Evolutionary conservation across 1,284 basidiomycete genomes (phyloP).

Genomic region (Apiotrichum domesticum): DNA sequence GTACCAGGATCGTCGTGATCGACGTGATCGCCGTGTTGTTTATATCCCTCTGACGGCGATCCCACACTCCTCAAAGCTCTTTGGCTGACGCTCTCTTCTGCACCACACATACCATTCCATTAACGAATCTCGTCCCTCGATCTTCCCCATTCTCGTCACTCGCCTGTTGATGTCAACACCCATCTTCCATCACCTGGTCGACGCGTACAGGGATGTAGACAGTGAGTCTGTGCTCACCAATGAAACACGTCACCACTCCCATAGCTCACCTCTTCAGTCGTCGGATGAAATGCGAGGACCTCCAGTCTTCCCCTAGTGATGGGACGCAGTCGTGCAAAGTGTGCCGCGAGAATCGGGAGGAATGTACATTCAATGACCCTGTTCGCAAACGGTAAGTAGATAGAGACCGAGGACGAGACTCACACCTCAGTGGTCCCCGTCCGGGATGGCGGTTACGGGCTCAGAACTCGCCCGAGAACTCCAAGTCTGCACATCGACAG

Average conservation of each 20-base stretch:
- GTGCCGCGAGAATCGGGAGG: constrained; percentile 22
- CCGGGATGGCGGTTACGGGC: constrained; percentile 8
- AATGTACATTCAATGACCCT: constrained; percentile 25
- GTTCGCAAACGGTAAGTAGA: constrained; percentile 24
- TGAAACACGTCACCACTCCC: too few species aligned
- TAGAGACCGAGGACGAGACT: too few species aligned
- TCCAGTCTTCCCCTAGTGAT: constrained; percentile 3
- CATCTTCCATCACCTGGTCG: too few species aligned
- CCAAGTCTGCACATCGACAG: background rate
- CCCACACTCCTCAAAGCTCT: too few species aligned
- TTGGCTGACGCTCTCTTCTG: too few species aligned
- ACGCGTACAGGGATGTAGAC: constrained; percentile 15
- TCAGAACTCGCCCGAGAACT: constrained; percentile 2
- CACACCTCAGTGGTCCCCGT: constrained; percentile 6
- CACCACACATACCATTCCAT: too few species aligned
- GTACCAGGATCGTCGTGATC: background rate
- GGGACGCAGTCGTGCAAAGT: constrained; percentile 15
- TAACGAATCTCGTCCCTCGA: too few species aligned
- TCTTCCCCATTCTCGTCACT: too few species aligned
- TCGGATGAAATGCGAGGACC: constrained; percentile 27
- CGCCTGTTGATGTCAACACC: too few species aligned
- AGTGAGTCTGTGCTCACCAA: constrained; percentile 12
- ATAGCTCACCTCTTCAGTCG: constrained; percentile 11
- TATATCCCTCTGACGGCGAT: too few species aligned
- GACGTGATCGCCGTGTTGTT: too few species aligned